These are phyloP conservation scores for Neurospora sp. DNA, from an alignment of 495 filamentous ascomycete genomes.

Conservation along the genomic window DNA sequence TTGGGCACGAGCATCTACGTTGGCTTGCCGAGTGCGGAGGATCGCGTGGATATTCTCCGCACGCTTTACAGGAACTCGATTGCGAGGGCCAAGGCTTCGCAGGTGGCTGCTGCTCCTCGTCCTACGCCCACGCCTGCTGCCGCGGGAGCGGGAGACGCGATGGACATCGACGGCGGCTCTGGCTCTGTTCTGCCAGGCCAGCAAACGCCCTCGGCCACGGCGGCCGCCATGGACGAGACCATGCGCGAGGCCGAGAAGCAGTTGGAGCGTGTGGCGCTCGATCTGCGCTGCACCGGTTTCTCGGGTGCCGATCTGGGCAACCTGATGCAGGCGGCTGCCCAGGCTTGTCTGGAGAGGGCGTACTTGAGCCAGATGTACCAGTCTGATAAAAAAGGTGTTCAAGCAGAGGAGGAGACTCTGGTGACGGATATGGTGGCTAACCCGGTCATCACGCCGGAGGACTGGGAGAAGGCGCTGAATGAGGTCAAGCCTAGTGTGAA, in stretches of 20 bases:
- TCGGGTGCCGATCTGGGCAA: slow-evolving; percentile 83
- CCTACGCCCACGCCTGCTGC: neutral
- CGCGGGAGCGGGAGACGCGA: neutral
- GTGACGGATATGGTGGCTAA: slow-evolving; percentile 12
- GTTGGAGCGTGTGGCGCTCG: slow-evolving; percentile 52
- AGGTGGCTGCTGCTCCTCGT: slow-evolving; percentile 12
- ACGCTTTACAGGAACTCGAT: slow-evolving; percentile 63
- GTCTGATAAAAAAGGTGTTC: slow-evolving; percentile 3
- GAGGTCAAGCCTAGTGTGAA: slow-evolving; percentile 76
- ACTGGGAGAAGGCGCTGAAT: slow-evolving; percentile 65
- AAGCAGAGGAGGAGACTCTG: slow-evolving; percentile 4
- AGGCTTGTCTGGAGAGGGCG: slow-evolving; percentile 59
- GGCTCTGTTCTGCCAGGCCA: neutral
- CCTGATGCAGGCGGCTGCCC: slow-evolving; percentile 64
- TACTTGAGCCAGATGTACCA: slow-evolving; percentile 15
- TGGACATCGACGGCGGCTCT: slow-evolving; percentile 1
- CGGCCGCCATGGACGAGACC: neutral
- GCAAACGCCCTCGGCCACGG: neutral
- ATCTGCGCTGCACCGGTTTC: slow-evolving; percentile 64
- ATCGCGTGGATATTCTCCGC: slow-evolving; percentile 75
- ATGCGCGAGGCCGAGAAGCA: slow-evolving; percentile 22
- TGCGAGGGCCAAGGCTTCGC: slow-evolving; percentile 29
- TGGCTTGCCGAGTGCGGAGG: slow-evolving; percentile 68
- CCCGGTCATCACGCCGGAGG: slow-evolving; percentile 50
- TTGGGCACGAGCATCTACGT: slow-evolving; percentile 86